phyloP scores from a whole-genome alignment of 2,329 filamentous ascomycete species.

The Macroventuria anomochaeta region DNA sequence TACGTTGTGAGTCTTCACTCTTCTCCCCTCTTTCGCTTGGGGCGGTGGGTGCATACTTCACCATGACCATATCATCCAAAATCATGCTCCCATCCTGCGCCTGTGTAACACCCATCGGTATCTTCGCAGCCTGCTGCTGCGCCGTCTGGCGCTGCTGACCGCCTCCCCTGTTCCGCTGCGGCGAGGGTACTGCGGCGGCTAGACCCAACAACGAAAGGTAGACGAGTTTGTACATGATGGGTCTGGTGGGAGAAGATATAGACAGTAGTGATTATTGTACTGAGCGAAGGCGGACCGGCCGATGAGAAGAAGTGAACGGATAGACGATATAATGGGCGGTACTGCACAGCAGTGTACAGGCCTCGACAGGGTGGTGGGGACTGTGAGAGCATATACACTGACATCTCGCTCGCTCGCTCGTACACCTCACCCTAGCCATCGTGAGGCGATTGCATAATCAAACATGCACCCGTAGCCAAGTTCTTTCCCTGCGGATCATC shows the following conservation, averaged over 20 bases:
- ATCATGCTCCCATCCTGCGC: conserved; percentile 64
- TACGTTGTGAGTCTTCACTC: neutral
- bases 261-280: conserved; percentile 1
- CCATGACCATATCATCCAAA: conserved; percentile 60
- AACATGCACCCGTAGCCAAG: conserved; percentile 18
- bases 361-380: conserved; percentile 7
- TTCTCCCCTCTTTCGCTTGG: neutral
- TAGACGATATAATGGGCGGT: conserved; percentile 4
- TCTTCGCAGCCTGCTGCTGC: conserved; percentile 43
- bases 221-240: conserved; percentile 29
- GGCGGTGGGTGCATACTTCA: conserved; percentile 34
- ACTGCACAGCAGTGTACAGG: conserved; percentile 13
- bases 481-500: neutral
- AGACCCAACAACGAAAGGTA: conserved; percentile 30
- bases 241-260: neutral
- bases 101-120: conserved; percentile 45
- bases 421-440: neutral
- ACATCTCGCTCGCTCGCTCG: no score
- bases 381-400: conserved; percentile 3
- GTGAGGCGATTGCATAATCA: conserved; percentile 12
- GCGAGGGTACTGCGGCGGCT: conserved; percentile 25
- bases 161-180: conserved; percentile 32
- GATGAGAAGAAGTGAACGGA: conserved; percentile 8
- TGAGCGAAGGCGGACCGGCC: conserved; percentile 39
- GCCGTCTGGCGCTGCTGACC: conserved; percentile 34